Evolutionary conservation across 1,284 basidiomycete genomes (phyloP).

Genomic region (Grifola frondosa): DNA sequence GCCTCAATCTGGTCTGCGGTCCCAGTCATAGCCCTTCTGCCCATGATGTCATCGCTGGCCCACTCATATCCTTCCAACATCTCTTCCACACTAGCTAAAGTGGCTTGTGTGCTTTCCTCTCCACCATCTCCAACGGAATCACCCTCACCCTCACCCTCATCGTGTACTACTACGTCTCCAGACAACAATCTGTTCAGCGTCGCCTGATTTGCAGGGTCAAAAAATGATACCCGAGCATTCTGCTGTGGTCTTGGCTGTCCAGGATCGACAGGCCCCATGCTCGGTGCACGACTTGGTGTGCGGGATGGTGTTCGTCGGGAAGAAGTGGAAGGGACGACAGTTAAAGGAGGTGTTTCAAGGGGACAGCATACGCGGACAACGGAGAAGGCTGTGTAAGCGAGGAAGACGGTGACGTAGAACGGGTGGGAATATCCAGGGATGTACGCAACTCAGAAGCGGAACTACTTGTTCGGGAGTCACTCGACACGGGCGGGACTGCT

Average conservation of each 20-base stretch:
- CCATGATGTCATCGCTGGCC: constrained; percentile 73
- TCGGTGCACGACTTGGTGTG: constrained; percentile 20
- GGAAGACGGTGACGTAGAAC: constrained; percentile 24
- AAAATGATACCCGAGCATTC: constrained; percentile 76
- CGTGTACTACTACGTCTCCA: constrained; percentile 36
- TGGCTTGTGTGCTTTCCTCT: constrained; percentile 76
- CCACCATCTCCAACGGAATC: constrained; percentile 60
- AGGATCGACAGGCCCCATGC: constrained; percentile 18
- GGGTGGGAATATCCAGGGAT: constrained; percentile 28
- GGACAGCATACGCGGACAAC: constrained; percentile 22
- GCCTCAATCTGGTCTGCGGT: constrained; percentile 88
- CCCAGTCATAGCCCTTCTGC: constrained; percentile 61
- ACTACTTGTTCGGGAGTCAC: constrained; percentile 18
- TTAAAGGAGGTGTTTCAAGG: constrained; percentile 9
- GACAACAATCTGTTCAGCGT: constrained; percentile 73
- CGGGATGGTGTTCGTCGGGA: constrained; percentile 21
- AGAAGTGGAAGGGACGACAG: constrained; percentile 9
- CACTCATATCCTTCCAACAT: constrained; percentile 99
- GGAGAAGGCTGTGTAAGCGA: constrained; percentile 24
- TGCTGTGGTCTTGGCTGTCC: constrained; percentile 48
- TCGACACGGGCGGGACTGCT: constrained; percentile 4
- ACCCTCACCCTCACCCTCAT: constrained; percentile 34
- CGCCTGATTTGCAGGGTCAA: constrained; percentile 74
- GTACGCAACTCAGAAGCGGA: constrained; percentile 14
- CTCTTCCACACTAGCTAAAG: constrained; percentile 91